Percentiles rank a stretch among this genome's conserved stretches.
Evolutionary conservation across 768 basidiomycete species (phyloP).

Genomic region (Mycena galopus): DNA sequence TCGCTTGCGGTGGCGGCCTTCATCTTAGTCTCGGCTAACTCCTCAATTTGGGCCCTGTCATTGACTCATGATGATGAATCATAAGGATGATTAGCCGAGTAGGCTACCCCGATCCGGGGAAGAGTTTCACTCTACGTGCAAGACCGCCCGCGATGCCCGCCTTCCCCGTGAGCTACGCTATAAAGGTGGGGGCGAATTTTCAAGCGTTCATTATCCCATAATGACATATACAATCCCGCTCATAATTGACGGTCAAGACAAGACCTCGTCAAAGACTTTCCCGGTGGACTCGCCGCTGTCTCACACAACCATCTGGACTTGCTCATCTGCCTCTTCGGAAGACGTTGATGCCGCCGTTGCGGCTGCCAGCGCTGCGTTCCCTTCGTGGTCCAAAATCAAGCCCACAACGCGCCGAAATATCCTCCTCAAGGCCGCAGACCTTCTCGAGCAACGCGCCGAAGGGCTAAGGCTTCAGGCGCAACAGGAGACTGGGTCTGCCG

Average conservation of each 20-base stretch:
- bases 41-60: no score
- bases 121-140: no score
- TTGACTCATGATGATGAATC: no score
- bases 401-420: conserved; percentile 28
- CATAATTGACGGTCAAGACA: conserved; percentile 32
- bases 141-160: no score
- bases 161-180: no score
- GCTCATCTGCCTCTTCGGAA: conserved; percentile 23
- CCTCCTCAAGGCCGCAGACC: conserved; percentile 35
- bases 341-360: conserved; percentile 28
- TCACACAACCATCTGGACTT: conserved; percentile 22
- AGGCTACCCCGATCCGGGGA: no score
- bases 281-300: conserved; percentile 27
- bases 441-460: conserved; percentile 16
- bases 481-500: conserved; percentile 25
- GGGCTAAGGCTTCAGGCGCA: conserved; percentile 19
- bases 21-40: no score
- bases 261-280: conserved; percentile 19
- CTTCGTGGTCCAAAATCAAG: conserved; percentile 30
- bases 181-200: no score
- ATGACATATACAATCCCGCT: conserved; percentile 30
- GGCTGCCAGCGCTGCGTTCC: conserved; percentile 30
- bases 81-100: no score
- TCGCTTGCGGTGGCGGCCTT: no score
- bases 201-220: no score